Evolutionary conservation across 31 red algal species (phyloP), one percentile per base, ranked within the genome.

Genomic region (Odonthalia washingtoniensis): DNA sequence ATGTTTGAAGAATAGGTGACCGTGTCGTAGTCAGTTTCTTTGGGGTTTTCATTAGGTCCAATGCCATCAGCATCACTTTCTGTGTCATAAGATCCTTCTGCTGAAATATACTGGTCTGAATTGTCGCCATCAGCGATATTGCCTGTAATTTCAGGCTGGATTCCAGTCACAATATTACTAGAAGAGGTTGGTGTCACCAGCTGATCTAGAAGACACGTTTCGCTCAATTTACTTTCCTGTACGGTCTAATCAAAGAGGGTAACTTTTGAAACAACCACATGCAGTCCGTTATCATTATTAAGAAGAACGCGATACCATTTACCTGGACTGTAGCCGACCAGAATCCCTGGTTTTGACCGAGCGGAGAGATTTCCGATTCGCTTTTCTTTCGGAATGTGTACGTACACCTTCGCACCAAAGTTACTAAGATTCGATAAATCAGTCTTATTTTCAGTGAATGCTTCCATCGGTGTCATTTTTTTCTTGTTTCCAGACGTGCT

Each of bases 401-500:
- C 32, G 28, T 74, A 66, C 0, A 42, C 82, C 35, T 46, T 1
- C 31, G 36, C 24, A 37, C 82, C 82, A 49, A 74, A 85, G 24
- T 36, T 41, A 26, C 69, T 18, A n/a, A 85, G 66, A 12, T 33
- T 24, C 0, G 82, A 85, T 21, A 85, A 53, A 32, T 85, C 82
- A 34, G 68, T 65, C 0, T 75, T 73, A 0, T 1, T 24, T 24
- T 61, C 75, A 3, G 74, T 68, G 74, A 88, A 79, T 28, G 70
- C 75, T 64, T 80, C 74, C 17, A 44, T 49, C 18, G 75, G 85
- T 12, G 85, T 88, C 85, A 33, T 88, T 21, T 72, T 74, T 70
- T 0, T 2, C 52, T 64, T n/a, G 37, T 80, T 32, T 53, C 24
- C 45, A 34, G 73, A 37, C n/a, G n/a, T n/a, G n/a, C n/a, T n/a